These are phyloP conservation scores for Citrus reticulata DNA, from an alignment of 345 rosid species.

Conservation along the genomic window DNA sequence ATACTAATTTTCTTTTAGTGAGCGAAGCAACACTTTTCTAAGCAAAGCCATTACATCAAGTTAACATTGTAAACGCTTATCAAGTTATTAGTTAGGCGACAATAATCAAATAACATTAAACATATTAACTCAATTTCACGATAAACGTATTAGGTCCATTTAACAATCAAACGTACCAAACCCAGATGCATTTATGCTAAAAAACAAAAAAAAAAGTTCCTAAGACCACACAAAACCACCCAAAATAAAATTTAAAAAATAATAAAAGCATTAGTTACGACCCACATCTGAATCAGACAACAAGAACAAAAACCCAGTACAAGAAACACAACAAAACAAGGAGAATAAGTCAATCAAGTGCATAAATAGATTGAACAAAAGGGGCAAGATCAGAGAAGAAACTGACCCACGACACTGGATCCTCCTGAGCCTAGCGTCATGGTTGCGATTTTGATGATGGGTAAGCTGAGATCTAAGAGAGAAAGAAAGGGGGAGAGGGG, in stretches of 20 bases:
- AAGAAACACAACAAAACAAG: background rate
- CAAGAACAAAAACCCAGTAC: background rate
- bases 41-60: background rate
- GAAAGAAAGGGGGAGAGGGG: background rate
- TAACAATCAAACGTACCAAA: background rate
- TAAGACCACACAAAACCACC: background rate
- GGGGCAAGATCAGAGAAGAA: constrained; percentile 19
- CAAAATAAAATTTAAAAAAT: background rate
- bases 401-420: constrained; percentile 80
- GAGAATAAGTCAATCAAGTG: background rate
- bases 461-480: constrained; percentile 38
- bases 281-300: constrained; percentile 2
- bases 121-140: background rate
- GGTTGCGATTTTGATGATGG: constrained; percentile 14
- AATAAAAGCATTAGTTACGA: background rate
- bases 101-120: background rate
- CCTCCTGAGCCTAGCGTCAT: constrained; percentile 93
- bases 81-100: background rate
- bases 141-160: background rate
- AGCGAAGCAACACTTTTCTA: background rate
- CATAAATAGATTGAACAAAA: constrained; percentile 14
- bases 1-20: background rate
- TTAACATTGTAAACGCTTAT: background rate
- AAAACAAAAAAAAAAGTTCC: background rate
- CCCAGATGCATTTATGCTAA: background rate